Base-by-base conservation (phyloP, 176 grass and related monocot genomes). In the Oropetium thomaeum region DNA sequence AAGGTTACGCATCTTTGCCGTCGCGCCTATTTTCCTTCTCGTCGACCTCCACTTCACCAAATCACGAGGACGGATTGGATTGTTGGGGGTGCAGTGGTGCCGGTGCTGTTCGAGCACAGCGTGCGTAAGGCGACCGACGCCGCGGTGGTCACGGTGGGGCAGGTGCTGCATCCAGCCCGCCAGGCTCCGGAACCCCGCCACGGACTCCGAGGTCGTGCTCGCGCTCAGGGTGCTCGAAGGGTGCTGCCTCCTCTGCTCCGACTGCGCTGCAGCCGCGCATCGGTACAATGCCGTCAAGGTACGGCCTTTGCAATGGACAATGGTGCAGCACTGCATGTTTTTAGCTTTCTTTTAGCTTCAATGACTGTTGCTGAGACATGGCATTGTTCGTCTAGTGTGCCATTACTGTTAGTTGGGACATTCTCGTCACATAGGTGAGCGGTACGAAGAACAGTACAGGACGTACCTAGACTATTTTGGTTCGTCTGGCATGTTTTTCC, bases 201-300 rank as follows among this genome's bases (percentile, higher is more conserved):
- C 89, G 6, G 74, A 87, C 66, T 87, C 85, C 22, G 84, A 87
- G 78, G 48, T 84, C 19, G 71, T 41, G 73, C 89, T 91, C 25
- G 85, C 89, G 53, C 67, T 91, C 52, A 81, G 89, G 79, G 89
- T 84, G 33, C 74, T 87, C 31, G 72, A 91, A 62, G 89, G 80
- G 2, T 91, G 80, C 64, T 91, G 89, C 80, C 85, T 87, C 28
- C 85, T 91, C 62, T 84, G 59, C 80, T 74, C 38, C n/a, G 65
- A 63, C 64, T 91, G 85, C 39, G 71, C 76, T 45, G 81, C 77
- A 16, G 38, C 66, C 4, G 89, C 81, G 35, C 85, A 91, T 28
- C 84, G 84, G 7, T 62, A 87, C 70, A 30, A 84, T 58, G 80
- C 89, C n/a, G 67, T 91, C 75, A 91, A 87, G 84, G 89, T 87